phyloP scores from a whole-genome alignment of 306 rosid genomes.

The Lagenaria siceraria region DNA sequence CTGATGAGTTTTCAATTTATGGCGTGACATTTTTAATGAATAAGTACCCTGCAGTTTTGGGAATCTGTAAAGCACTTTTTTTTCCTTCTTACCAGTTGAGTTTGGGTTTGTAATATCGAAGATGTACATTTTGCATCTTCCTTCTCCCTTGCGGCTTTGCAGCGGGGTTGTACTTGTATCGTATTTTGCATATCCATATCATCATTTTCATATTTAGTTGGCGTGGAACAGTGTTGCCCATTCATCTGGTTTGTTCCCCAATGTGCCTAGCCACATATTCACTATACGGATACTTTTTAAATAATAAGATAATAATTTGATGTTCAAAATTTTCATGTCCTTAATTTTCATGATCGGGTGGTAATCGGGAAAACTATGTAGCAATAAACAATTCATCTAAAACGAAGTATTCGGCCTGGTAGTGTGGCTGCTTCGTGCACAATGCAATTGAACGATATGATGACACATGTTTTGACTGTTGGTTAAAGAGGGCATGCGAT shows the following conservation, averaged over 20 bases:
- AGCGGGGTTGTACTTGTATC: not conserved
- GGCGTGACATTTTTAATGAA: not conserved
- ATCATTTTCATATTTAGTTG: not conserved
- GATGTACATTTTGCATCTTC: not conserved
- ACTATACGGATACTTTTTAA: too few species aligned
- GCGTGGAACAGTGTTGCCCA: not conserved
- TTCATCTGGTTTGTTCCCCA: too few species aligned
- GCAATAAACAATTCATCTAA: too few species aligned
- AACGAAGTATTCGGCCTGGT: too few species aligned
- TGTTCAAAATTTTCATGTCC: too few species aligned
- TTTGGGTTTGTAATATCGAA: not conserved
- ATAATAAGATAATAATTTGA: too few species aligned
- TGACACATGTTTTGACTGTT: too few species aligned
- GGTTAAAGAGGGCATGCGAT: not conserved
- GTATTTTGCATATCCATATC: not conserved
- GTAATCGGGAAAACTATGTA: too few species aligned
- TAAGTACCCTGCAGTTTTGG: constrained; percentile 5
- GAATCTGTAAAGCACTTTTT: not conserved
- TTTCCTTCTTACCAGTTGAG: not conserved
- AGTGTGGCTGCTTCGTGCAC: too few species aligned
- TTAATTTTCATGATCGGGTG: too few species aligned
- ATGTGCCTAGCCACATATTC: too few species aligned
- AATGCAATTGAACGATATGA: too few species aligned
- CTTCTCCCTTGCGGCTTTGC: not conserved
- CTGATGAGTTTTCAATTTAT: not conserved